Evolutionary conservation across 805 yeast species (phyloP).

Genomic region (Lipomyces chichibuensis): DNA sequence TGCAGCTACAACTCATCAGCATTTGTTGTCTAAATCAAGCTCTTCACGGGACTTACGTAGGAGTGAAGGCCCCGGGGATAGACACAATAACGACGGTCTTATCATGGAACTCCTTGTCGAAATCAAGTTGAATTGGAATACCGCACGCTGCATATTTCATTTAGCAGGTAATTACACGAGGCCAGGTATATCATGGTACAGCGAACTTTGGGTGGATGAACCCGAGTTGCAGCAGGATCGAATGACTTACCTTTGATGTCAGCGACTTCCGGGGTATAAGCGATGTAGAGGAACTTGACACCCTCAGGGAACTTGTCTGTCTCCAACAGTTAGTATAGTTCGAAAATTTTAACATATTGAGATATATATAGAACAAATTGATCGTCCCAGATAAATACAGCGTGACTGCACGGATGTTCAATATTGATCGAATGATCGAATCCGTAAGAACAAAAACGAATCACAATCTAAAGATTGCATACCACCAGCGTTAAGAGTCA

Average conservation of each 20-base stretch:
- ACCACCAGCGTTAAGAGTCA: constrained; percentile 4
- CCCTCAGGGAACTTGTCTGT: constrained; percentile 43
- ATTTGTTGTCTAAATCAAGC: neutral
- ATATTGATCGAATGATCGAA: neutral
- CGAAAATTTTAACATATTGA: neutral
- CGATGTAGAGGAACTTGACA: constrained; percentile 43
- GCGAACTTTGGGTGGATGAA: neutral
- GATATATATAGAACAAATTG: neutral
- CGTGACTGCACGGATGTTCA: neutral
- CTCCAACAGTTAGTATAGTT: neutral
- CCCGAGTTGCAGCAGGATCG: neutral
- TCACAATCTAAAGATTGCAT: neutral
- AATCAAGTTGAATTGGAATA: constrained; percentile 44
- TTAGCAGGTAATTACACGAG: neutral
- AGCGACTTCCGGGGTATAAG: constrained; percentile 42
- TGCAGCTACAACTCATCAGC: constrained; percentile 47
- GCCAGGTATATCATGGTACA: neutral
- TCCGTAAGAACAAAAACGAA: neutral
- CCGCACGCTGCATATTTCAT: constrained; percentile 44
- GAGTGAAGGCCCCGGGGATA: constrained; percentile 85
- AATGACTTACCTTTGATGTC: constrained; percentile 36
- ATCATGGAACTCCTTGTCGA: constrained; percentile 45
- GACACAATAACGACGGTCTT: constrained; percentile 70
- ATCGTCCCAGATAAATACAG: neutral
- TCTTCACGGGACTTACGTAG: constrained; percentile 48